Evolutionary conservation across 768 basidiomycete genomes (phyloP).

Genomic region (Phanerochaete carnosa): DNA sequence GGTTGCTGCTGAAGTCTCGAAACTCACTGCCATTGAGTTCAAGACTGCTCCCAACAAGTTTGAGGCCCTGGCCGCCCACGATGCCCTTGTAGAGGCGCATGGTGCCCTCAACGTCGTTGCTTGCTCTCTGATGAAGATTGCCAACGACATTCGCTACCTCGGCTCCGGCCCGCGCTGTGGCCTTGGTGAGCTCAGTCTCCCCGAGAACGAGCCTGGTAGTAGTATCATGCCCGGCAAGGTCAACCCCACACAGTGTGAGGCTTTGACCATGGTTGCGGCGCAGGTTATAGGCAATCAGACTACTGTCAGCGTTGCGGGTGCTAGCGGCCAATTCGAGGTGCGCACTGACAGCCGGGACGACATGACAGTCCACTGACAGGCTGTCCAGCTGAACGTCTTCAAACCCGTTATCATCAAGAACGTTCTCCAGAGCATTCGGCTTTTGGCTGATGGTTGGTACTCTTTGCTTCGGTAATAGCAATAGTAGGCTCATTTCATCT

Average conservation of each 20-base stretch:
- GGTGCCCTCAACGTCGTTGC: slow-evolving; percentile 95
- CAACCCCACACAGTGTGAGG: slow-evolving; percentile 99
- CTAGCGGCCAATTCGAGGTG: slow-evolving; percentile 97
- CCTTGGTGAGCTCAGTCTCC: slow-evolving; percentile 88
- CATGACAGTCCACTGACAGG: background rate
- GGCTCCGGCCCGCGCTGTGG: slow-evolving; percentile 98
- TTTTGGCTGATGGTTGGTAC: slow-evolving; percentile 81
- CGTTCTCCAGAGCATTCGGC: slow-evolving; percentile 91
- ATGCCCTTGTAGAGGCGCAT: slow-evolving; percentile 95
- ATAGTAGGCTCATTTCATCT: background rate
- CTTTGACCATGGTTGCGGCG: slow-evolving; percentile 96
- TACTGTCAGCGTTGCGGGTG: slow-evolving; percentile 85
- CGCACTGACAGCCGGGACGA: slow-evolving; percentile 14
- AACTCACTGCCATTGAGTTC: slow-evolving; percentile 87
- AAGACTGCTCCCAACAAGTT: slow-evolving; percentile 99
- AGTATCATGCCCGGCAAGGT: slow-evolving; percentile 99
- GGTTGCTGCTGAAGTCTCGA: slow-evolving; percentile 88
- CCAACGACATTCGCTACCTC: slow-evolving; percentile 97
- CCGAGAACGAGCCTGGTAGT: slow-evolving; percentile 98
- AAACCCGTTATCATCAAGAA: slow-evolving; percentile 99
- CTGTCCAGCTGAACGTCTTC: slow-evolving; percentile 87
- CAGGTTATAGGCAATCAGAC: slow-evolving; percentile 99
- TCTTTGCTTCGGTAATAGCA: background rate
- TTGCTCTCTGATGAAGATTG: slow-evolving; percentile 99
- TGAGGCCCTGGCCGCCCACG: slow-evolving; percentile 96